A percentile compares a stretch with the other conserved stretches of the same genome.
These are phyloP conservation scores for Flaveria robusta DNA, from an alignment of 129 eudicot species.

Conservation along the genomic window DNA sequence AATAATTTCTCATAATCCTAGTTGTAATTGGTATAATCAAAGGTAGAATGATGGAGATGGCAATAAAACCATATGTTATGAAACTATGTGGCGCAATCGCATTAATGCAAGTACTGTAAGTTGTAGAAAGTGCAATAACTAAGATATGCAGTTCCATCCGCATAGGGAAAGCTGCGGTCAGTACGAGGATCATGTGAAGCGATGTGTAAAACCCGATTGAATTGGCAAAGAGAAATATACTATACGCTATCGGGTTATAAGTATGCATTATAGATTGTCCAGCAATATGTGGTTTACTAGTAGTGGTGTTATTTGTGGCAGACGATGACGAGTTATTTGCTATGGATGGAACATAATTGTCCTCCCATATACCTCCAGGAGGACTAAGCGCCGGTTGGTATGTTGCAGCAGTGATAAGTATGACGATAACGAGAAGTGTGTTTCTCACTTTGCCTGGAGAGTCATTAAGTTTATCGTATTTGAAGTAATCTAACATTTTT, in stretches of 20 bases:
- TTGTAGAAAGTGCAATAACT: constrained; percentile 25
- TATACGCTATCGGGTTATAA: neutral
- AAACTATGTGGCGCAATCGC: constrained; percentile 33
- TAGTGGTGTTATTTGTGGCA: neutral
- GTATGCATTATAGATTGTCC: constrained; percentile 44
- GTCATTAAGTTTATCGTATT: constrained; percentile 35
- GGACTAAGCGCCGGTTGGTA: constrained; percentile 51
- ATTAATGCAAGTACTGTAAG: constrained; percentile 32
- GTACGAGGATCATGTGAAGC: constrained; percentile 28
- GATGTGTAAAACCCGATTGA: constrained; percentile 43
- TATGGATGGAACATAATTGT: constrained; percentile 9
- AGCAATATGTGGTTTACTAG: constrained; percentile 21
- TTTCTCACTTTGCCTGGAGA: constrained; percentile 43
- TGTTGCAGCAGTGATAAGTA: constrained; percentile 46
- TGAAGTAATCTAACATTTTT: constrained; percentile 32
- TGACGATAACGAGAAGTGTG: constrained; percentile 38
- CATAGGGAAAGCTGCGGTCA: constrained; percentile 45
- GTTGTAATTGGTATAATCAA: constrained; percentile 22
- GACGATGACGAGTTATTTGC: constrained; percentile 6
- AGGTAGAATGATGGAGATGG: constrained; percentile 13
- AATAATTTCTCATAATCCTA: neutral
- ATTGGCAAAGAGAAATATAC: constrained; percentile 34
- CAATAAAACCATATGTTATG: constrained; percentile 18
- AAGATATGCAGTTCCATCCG: constrained; percentile 34
- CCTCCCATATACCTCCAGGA: constrained; percentile 52